These are phyloP conservation scores for Mycena polygramma DNA, from an alignment of 768 basidiomycete genomes.

Conservation along the genomic window DNA sequence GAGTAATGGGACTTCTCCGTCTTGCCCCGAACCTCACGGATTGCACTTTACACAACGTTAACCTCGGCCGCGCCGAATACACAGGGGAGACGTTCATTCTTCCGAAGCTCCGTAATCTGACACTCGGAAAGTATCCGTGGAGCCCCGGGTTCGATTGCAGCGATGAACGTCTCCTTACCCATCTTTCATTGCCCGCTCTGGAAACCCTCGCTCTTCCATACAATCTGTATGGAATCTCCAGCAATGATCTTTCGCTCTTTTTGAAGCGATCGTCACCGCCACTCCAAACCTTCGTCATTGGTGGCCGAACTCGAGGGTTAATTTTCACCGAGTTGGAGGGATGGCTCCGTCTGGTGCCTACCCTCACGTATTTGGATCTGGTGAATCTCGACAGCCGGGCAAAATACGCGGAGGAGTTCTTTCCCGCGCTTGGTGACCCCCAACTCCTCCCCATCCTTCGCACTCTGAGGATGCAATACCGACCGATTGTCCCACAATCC, in stretches of 20 bases:
- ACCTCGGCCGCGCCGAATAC: not conserved
- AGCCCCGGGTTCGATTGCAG: not conserved
- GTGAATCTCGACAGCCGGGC: too few relatives aligned
- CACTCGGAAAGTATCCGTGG: not conserved
- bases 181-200: slow-evolving; percentile 1
- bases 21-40: not conserved
- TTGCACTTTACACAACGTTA: not conserved
- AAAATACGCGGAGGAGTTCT: too few relatives aligned
- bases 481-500: too few relatives aligned
- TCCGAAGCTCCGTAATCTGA: not conserved
- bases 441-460: too few relatives aligned
- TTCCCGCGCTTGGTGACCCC: too few relatives aligned
- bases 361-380: too few relatives aligned
- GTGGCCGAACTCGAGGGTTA: not conserved
- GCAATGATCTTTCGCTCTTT: not conserved
- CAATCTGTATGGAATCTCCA: too few relatives aligned
- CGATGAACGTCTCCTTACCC: not conserved
- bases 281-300: not conserved
- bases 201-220: not conserved
- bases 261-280: slow-evolving; percentile 17
- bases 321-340: not conserved
- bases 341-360: not conserved
- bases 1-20: not conserved
- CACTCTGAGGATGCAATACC: too few relatives aligned
- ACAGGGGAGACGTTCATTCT: not conserved